These are phyloP conservation scores for Nitzschia sp. DNA, from an alignment of 108 stramenopile genomes.

Conservation along the genomic window DNA sequence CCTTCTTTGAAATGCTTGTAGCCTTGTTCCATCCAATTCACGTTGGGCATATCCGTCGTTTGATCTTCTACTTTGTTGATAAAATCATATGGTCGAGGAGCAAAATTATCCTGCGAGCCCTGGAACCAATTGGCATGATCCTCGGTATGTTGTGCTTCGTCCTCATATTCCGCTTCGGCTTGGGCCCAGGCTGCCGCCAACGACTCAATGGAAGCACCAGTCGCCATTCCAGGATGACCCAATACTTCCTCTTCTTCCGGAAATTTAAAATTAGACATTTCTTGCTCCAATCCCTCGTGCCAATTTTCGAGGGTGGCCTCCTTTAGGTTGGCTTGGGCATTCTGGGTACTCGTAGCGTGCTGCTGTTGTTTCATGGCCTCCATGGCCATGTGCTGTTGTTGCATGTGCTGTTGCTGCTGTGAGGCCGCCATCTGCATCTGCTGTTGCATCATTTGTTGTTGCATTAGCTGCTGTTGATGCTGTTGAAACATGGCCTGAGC, in stretches of 20 bases:
- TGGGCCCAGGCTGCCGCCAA: constrained; percentile 78
- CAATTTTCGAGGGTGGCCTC: constrained; percentile 15
- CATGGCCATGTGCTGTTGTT: constrained; percentile 29
- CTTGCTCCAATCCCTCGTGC: constrained; percentile 34
- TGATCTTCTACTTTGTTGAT: constrained; percentile 23
- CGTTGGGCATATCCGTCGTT: constrained; percentile 4
- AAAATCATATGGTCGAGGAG: constrained; percentile 32
- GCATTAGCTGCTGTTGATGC: constrained; percentile 47
- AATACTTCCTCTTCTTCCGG: constrained; percentile 8
- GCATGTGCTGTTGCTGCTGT: constrained; percentile 38
- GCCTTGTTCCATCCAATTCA: constrained; percentile 75
- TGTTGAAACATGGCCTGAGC: constrained; percentile 32
- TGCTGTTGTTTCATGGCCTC: constrained; percentile 13
- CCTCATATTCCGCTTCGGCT: constrained; percentile 60
- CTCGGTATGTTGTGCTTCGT: constrained; percentile 20
- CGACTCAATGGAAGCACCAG: constrained; percentile 66
- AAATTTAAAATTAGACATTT: constrained; percentile 2
- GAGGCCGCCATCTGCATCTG: constrained; percentile 47
- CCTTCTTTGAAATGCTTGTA: constrained; percentile 74
- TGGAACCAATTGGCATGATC: constrained; percentile 33
- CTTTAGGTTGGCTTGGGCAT: constrained; percentile 11
- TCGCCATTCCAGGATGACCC: constrained; percentile 15
- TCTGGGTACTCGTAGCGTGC: constrained; percentile 20
- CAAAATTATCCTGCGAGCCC: constrained; percentile 1
- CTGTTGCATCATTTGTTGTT: constrained; percentile 57